Percentiles rank a stretch among this genome's conserved stretches.
These are phyloP conservation scores for Boletus insuetus DNA, from an alignment of 768 basidiomycete genomes.

Conservation along the genomic window DNA sequence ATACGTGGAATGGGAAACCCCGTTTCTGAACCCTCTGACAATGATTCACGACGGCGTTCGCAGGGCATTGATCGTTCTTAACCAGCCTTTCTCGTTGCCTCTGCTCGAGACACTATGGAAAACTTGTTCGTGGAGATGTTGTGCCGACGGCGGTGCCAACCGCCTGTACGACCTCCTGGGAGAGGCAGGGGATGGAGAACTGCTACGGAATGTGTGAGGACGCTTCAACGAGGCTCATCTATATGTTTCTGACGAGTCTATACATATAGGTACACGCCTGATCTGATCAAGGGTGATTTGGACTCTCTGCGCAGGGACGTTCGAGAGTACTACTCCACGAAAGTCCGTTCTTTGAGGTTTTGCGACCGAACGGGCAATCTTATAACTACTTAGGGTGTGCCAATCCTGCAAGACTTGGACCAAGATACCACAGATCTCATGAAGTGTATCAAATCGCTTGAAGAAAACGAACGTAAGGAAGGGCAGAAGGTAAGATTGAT, in stretches of 20 bases:
- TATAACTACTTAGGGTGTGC: slow-evolving; percentile 53
- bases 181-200: slow-evolving; percentile 1
- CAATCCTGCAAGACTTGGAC: slow-evolving; percentile 62
- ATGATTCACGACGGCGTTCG: not conserved
- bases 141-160: slow-evolving; percentile 90
- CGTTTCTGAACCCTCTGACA: slow-evolving; percentile 23
- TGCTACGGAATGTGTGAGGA: slow-evolving; percentile 16
- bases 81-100: slow-evolving; percentile 73
- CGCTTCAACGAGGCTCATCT: not conserved
- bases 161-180: slow-evolving; percentile 61
- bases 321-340: slow-evolving; percentile 56
- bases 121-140: slow-evolving; percentile 51
- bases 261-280: slow-evolving; percentile 67
- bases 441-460: slow-evolving; percentile 77
- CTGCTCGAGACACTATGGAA: slow-evolving; percentile 65
- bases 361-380: not conserved
- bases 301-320: slow-evolving; percentile 86
- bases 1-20: slow-evolving; percentile 22
- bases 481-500: slow-evolving; percentile 34
- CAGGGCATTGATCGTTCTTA: slow-evolving; percentile 79
- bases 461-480: slow-evolving; percentile 51
- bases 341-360: slow-evolving; percentile 39
- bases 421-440: slow-evolving; percentile 92
- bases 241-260: not conserved
- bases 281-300: slow-evolving; percentile 91